Evolutionary conservation across 352 stramenopile species (phyloP).

Genomic region (Thalassiosira sp.): DNA sequence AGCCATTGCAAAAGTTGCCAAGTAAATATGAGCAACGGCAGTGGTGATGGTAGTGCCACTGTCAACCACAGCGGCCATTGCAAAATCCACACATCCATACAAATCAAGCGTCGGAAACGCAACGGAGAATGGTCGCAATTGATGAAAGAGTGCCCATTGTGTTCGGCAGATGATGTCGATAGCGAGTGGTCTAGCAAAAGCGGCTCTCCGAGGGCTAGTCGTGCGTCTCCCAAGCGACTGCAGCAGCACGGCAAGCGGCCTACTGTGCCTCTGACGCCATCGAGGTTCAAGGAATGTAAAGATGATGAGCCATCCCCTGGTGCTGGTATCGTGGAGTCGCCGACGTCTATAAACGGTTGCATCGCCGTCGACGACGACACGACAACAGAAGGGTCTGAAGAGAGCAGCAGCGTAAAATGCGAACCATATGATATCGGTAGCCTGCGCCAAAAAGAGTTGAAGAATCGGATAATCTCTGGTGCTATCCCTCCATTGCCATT

Average conservation of each 20-base stretch:
- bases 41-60: not conserved
- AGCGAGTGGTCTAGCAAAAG: not conserved
- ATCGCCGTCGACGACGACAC: not conserved
- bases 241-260: no score
- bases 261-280: slow-evolving; percentile 8
- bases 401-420: no score
- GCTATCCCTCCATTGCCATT: slow-evolving; percentile 5
- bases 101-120: slow-evolving; percentile 9
- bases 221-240: not conserved
- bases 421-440: not conserved
- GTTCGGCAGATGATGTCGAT: not conserved
- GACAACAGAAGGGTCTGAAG: not conserved
- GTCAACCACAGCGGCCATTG: slow-evolving; percentile 9
- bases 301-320: not conserved
- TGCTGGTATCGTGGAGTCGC: not conserved
- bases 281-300: slow-evolving; percentile 1
- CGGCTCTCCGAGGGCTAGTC: not conserved
- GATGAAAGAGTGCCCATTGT: slow-evolving; percentile 11
- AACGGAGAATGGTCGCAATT: slow-evolving; percentile 10
- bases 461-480: not conserved
- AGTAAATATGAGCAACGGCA: not conserved
- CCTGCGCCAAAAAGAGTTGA: not conserved
- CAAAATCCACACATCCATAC: slow-evolving; percentile 12
- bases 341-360: not conserved
- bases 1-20: not conserved